Base-by-base conservation (phyloP, 768 basidiomycete species). In the Russula earlei region DNA sequence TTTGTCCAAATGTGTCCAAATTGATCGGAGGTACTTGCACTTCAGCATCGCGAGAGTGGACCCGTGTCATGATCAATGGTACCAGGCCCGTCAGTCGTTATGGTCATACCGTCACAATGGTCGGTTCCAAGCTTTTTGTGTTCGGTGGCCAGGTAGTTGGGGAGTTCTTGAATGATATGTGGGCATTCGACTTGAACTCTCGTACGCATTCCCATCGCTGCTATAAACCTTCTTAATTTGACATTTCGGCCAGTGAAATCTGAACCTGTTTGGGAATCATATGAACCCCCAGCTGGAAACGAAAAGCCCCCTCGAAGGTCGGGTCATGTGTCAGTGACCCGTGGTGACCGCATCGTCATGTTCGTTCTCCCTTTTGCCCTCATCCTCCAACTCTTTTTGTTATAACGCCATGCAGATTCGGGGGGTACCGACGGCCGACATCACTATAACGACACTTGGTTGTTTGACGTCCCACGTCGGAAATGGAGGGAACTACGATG, bases 361-460 rank as follows among this genome's bases (percentile, higher is more conserved):
- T 56, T 33, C 9, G 50, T 52, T 27, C 17, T 38, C 56, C 27
- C 33, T 56, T 56, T 64, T 10, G 58, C 61, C 64, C 17, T 45
- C 53, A 27, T 54, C 42, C 24, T 24, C 50, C 46, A 19, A 36
- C 15, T 7, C 34, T 37, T n/a, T n/a, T n/a, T n/a, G n/a, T 40
- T n/a, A 43, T 45, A 31, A 52, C 11, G 12, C 56, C 45, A 43
- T 45, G 17, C 60, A 93, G 89, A 46, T 98, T 99, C 63, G 96
- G 96, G n/a, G 33, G 96, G 96, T 45, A 97, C 94, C 14, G 94
- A 98, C 67, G 93, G 92, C 19, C 83, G 86, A 67, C 96, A 87
- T 70, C 94, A 98, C 67, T 98, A 98, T 72, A 97, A 98, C 68
- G 96, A 99, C 67, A 97, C 93, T 7, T 99, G 96, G 96, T 78